These are phyloP conservation scores for Pythium volutum DNA, from an alignment of 352 stramenopile genomes.

Conservation along the genomic window DNA sequence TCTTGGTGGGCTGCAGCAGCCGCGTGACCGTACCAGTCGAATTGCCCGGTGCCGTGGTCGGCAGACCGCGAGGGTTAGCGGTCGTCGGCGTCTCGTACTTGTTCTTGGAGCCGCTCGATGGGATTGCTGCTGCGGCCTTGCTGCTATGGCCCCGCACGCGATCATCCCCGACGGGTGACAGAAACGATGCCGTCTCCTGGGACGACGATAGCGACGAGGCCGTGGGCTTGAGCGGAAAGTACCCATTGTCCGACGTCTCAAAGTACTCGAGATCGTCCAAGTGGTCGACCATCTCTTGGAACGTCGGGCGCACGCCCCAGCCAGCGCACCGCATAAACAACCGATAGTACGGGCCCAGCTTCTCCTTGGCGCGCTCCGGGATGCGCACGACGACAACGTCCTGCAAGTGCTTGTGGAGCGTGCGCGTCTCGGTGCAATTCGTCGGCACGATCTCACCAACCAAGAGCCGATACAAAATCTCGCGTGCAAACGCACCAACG, in stretches of 20 bases:
- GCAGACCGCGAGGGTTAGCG: conserved; percentile 25
- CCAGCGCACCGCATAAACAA: conserved; percentile 73
- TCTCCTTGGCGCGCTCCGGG: conserved; percentile 46
- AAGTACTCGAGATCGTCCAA: conserved; percentile 79
- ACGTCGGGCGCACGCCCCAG: conserved; percentile 76
- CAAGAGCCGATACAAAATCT: conserved; percentile 76
- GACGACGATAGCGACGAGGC: conserved; percentile 11
- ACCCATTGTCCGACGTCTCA: conserved; percentile 65
- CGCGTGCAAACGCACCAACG: conserved; percentile 68
- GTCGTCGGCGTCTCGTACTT: conserved; percentile 56
- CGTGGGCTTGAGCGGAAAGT: conserved; percentile 75
- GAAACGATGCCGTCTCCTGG: conserved; percentile 33
- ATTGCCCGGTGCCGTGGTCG: not conserved
- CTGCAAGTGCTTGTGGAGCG: conserved; percentile 70
- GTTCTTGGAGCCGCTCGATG: conserved; percentile 53
- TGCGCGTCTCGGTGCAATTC: conserved; percentile 66
- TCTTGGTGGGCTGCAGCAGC: conserved; percentile 51
- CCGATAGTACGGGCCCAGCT: conserved; percentile 61
- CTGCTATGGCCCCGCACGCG: conserved; percentile 22
- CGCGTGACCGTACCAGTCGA: conserved; percentile 2
- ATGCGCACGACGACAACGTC: conserved; percentile 70
- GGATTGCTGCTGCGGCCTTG: not conserved
- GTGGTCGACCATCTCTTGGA: conserved; percentile 78
- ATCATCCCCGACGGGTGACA: conserved; percentile 56
- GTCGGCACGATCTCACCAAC: conserved; percentile 79